phyloP scores from a whole-genome alignment of 345 rosid genomes.

The Brassica incana region DNA sequence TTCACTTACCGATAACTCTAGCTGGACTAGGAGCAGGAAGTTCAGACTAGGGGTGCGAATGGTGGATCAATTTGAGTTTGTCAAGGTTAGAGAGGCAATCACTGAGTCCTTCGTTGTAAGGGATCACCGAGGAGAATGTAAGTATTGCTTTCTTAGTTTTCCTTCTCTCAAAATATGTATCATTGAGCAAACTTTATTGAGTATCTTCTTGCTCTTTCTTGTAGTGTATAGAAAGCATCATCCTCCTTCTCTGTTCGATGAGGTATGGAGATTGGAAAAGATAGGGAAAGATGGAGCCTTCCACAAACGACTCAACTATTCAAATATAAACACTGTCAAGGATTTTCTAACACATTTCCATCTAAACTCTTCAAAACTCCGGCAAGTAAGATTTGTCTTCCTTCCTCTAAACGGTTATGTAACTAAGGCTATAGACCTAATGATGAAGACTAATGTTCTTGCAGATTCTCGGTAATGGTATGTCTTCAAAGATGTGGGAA shows the following conservation, averaged over 20 bases:
- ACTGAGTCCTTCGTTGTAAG: conserved; percentile 92
- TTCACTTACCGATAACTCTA: conserved; percentile 95
- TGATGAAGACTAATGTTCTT: conserved; percentile 13
- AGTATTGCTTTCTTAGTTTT: conserved; percentile 41
- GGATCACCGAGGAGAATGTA: conserved; percentile 99
- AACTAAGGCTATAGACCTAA: not conserved
- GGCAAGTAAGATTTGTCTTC: conserved; percentile 53
- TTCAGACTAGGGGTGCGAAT: conserved; percentile 88
- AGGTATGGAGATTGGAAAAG: conserved; percentile 98
- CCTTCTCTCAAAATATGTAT: not conserved
- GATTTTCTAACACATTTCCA: conserved; percentile 74
- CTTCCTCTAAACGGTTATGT: not conserved
- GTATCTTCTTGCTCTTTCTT: conserved; percentile 21
- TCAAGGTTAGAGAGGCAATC: conserved; percentile 67
- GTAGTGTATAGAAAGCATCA: conserved; percentile 97
- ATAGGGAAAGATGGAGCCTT: conserved; percentile 99
- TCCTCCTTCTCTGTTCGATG: conserved; percentile 82
- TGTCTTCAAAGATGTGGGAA: conserved; percentile 99
- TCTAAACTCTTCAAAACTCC: conserved; percentile 70
- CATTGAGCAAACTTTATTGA: conserved; percentile 6
- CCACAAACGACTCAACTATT: conserved; percentile 74
- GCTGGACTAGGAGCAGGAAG: conserved; percentile 99
- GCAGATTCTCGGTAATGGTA: conserved; percentile 95
- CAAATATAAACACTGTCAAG: conserved; percentile 71
- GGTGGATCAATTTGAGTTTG: conserved; percentile 63